A percentile compares a stretch with the other conserved stretches of the same genome.
phyloP scores from a whole-genome alignment of 352 stramenopile genomes.

The Thalassiosira oceanica region DNA sequence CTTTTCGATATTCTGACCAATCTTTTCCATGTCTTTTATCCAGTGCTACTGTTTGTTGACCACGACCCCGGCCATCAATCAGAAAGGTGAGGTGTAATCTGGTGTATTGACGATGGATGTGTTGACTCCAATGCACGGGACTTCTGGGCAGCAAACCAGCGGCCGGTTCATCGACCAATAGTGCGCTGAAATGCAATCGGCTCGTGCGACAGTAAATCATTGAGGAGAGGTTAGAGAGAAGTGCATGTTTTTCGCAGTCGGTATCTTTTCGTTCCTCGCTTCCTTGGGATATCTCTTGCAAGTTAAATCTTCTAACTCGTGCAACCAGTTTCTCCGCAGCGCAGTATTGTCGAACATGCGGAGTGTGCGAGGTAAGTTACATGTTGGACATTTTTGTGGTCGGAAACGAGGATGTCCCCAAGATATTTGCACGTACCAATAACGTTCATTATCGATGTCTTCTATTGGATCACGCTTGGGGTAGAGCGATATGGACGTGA shows the following conservation, averaged over 20 bases:
- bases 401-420: conserved; percentile 6
- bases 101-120: no score
- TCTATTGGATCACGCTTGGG: conserved; percentile 44
- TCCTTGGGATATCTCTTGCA: conserved; percentile 26
- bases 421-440: conserved; percentile 52
- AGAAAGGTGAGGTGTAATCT: no score
- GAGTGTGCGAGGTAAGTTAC: conserved; percentile 7
- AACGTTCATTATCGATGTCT: conserved; percentile 11
- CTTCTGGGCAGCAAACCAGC: conserved; percentile 63
- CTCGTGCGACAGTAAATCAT: conserved; percentile 54
- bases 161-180: conserved; percentile 68
- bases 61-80: no score
- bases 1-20: no score
- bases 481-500: conserved; percentile 18
- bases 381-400: neutral
- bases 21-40: no score
- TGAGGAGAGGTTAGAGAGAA: conserved; percentile 23
- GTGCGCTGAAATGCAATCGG: conserved; percentile 61
- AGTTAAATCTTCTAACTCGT: no score
- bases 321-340: neutral
- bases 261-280: conserved; percentile 25
- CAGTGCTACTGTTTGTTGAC: no score
- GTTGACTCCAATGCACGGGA: conserved; percentile 56
- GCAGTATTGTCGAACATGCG: neutral
- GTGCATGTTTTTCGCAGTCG: conserved; percentile 10